Base-by-base conservation (phyloP, 192 early-diverging fungal species). In the Backusella macrospora region DNA sequence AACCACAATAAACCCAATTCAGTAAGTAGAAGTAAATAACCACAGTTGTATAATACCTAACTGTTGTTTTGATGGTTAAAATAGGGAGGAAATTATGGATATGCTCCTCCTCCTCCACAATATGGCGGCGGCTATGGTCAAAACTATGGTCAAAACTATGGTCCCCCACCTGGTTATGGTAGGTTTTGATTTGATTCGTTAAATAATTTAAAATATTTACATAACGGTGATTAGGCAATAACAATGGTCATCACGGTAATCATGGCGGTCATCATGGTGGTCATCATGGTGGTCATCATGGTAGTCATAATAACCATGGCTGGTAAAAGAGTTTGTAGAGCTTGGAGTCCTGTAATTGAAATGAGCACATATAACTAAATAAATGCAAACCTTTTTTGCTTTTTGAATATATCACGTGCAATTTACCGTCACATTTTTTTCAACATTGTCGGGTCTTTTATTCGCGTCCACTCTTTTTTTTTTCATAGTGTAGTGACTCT, bases 181-280 rank as follows among this genome's bases (percentile, higher is more conserved):
- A 59, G 26, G 52, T 59, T 16, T 52, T 16, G 18, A 26, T 23
- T 49, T 18, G 21, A 0, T 26, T 52, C 18, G 49, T 2, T 18
- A n/a, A 10, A 52, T 16, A 18, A 8, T 52, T 18, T 8, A 52
- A 2, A 23, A 26, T 59, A 59, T 59, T 59, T n/a, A 59, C 21
- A 59, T 7, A 9, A 23, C 9, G 10, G 13, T 59, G 6, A 23
- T 29, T 26, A 59, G 52, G 52, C 5, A 59, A 59, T 10, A 7
- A 21, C 8, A 8, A 59, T 4, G 52, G 18, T 13, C 21, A 66
- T 12, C 38, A 39, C 16, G 40, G 65, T 5, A n/a, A 66, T 21
- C 29, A 66, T 8, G 65, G n/a, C n/a, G n/a, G 65, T n/a, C 65
- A 66, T 10, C 29, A 66, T 6, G 40, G 40, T 5, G 49, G 65